Conservation (phyloP, 768 basidiomycete genomes). For the Amanita inopinata region DNA sequence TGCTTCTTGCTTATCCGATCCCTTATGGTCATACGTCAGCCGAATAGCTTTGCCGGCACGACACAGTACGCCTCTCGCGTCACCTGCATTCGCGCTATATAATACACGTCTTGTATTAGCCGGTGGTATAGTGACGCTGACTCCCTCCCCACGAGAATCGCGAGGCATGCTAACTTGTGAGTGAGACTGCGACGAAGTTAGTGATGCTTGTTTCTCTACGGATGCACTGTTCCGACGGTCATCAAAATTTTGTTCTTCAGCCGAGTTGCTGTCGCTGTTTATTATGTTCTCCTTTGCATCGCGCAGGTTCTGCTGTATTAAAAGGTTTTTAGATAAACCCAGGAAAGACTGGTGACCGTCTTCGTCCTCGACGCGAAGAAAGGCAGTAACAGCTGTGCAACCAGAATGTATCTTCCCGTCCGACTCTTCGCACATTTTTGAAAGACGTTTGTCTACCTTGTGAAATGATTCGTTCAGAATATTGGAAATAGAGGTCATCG, state of each 20-base stretch:
- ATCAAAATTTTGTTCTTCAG: no score
- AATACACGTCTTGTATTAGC: slow-evolving; percentile 59
- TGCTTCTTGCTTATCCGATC: slow-evolving; percentile 92
- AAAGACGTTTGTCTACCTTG: slow-evolving; percentile 76
- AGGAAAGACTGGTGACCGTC: slow-evolving; percentile 68
- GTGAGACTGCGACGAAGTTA: slow-evolving; percentile 22
- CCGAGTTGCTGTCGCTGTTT: no score
- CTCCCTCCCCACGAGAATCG: slow-evolving; percentile 22
- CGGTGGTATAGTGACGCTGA: slow-evolving; percentile 34
- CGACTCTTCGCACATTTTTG: slow-evolving; percentile 75
- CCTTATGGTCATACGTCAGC: slow-evolving; percentile 98
- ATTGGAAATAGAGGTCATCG: slow-evolving; percentile 64
- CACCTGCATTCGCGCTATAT: slow-evolving; percentile 95
- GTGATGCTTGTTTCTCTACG: no score
- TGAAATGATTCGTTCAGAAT: slow-evolving; percentile 92
- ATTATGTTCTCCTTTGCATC: no score
- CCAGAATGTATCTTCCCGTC: slow-evolving; percentile 93
- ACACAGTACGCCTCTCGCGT: slow-evolving; percentile 90
- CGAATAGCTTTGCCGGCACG: slow-evolving; percentile 85
- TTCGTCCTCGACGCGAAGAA: slow-evolving; percentile 83
- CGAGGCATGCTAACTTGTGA: no score
- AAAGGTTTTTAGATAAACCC: no score
- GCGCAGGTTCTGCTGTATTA: no score
- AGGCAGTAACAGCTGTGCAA: slow-evolving; percentile 94
- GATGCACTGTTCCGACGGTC: no score